Base-by-base conservation (phyloP, 2,329 filamentous ascomycete genomes). In the Trichoderma semiorbis region DNA sequence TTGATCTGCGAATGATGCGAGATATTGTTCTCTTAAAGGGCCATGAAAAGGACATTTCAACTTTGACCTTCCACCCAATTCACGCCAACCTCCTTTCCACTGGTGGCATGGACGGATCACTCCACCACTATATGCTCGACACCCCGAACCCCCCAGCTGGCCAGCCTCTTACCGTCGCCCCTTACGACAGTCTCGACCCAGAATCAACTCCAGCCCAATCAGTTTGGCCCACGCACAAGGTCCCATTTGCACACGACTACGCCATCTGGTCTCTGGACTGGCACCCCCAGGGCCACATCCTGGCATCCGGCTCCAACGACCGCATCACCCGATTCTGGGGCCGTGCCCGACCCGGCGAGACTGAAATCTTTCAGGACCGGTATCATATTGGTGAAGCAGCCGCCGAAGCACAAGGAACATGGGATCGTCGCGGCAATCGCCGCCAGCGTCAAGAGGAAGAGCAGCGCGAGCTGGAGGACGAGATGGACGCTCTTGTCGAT, bases 181-280 rank as follows among this genome's bases (percentile, higher is more conserved):
- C 95, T 1, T 98, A 97, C 80, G 94, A 98, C 80, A 92, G 89
- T 74, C 86, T 92, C 1, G 94, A 97, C 77, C 93, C 94, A 7
- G 82, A 89, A 28, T 93, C 92, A 63, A 92, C 93, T 0, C 91
- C 94, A 0, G 90, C 94, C 0, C 95, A 98, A 81, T 92, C 94
- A n/a, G 93, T 99, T 73, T 93, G 93, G 79, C 96, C 96, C 2
- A 94, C 94, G 4, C 95, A 98, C 84, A 92, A 90, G 77, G 84
- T 98, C 36, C 90, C 92, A 8, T 95, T 91, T 78, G 96, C 96
- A 0, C 96, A 99, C 80, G 93, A 97, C 76, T 97, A 95, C 79
- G 94, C 94, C 21, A 96, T 99, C 75, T 99, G 96, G 96, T 97
- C 95, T 21, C 88, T 99, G 64, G 95, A 98, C 83, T 99, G 96